These are phyloP conservation scores for Eucalyptus sideroxylon DNA, from an alignment of 345 rosid species.

Conservation along the genomic window DNA sequence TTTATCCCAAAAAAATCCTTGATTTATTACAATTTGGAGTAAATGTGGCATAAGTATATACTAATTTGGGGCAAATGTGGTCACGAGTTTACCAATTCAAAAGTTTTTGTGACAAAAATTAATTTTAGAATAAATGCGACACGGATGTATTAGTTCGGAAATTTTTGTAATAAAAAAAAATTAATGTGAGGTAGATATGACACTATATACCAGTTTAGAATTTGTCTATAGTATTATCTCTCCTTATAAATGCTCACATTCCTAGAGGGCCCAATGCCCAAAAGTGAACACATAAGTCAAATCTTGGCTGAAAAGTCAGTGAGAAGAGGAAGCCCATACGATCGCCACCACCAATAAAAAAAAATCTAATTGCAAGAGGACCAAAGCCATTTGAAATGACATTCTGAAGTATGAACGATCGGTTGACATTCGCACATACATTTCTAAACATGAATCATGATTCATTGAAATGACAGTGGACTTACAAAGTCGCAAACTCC, in stretches of 20 bases:
- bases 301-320: background rate
- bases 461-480: background rate
- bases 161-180: background rate
- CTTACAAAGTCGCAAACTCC: background rate
- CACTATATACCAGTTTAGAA: background rate
- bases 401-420: background rate
- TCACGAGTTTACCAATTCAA: background rate
- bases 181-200: background rate
- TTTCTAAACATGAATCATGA: background rate
- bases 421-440: background rate
- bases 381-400: background rate
- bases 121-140: background rate
- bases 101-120: background rate
- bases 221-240: background rate
- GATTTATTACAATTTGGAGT: background rate
- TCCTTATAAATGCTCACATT: background rate
- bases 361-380: background rate
- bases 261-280: background rate
- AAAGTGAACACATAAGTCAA: background rate
- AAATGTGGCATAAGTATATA: background rate
- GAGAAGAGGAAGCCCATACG: background rate
- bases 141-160: no score
- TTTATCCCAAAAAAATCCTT: background rate
- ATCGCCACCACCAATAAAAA: background rate
- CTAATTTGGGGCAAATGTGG: background rate